These are phyloP conservation scores for Sclerotinia sclerotiorum DNA, from an alignment of 2,329 filamentous ascomycete genomes.

Conservation along the genomic window DNA sequence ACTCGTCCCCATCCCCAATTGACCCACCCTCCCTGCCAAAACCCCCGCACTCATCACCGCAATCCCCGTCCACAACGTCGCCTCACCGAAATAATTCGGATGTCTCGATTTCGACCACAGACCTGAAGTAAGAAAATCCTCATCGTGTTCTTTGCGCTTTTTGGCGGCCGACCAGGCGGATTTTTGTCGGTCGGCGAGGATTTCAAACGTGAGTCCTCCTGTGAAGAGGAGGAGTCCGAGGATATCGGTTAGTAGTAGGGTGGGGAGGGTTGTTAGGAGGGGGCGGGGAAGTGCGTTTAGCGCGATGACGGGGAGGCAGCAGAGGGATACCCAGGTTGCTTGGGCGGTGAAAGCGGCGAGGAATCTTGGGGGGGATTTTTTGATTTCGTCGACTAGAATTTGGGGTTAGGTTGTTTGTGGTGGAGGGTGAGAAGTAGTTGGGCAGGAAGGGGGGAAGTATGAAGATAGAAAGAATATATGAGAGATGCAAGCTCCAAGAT, in stretches of 20 bases:
- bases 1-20: conserved; percentile 56
- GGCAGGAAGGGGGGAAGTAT: background rate
- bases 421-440: background rate
- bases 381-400: conserved; percentile 50
- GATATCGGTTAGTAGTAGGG: conserved; percentile 52
- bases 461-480: too few species aligned
- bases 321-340: conserved; percentile 67
- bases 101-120: conserved; percentile 62
- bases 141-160: conserved; percentile 63
- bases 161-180: conserved; percentile 59
- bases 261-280: conserved; percentile 50
- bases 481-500: too few species aligned
- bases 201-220: conserved; percentile 60
- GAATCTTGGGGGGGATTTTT: conserved; percentile 53
- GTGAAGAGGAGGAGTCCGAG: conserved; percentile 58
- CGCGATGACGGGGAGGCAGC: conserved; percentile 62
- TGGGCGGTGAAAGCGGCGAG: conserved; percentile 58
- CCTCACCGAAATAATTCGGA: conserved; percentile 74
- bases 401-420: background rate
- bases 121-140: conserved; percentile 64
- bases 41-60: conserved; percentile 59
- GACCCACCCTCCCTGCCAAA: conserved; percentile 54
- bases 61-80: conserved; percentile 67
- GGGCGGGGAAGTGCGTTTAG: conserved; percentile 60
- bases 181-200: conserved; percentile 64